Evolutionary conservation across 768 basidiomycete genomes (phyloP).

Genomic region (Suillus discolor): DNA sequence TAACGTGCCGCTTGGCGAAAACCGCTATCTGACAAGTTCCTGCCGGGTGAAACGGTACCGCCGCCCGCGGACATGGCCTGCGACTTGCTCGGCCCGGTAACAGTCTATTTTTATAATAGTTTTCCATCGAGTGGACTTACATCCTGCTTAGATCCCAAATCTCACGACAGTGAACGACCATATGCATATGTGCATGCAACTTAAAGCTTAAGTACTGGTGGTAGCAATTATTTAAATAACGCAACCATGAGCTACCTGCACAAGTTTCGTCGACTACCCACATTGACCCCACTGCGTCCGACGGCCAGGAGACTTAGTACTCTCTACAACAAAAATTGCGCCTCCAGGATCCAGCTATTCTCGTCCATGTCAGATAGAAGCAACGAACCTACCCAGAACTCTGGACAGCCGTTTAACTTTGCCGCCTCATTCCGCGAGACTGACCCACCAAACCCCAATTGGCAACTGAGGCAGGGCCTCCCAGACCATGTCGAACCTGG

Average conservation of each 20-base stretch:
- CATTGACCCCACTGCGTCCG: neutral
- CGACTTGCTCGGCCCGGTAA: neutral
- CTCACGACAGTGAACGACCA: neutral
- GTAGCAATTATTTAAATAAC: neutral
- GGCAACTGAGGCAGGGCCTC: conserved; percentile 46
- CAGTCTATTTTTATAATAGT: neutral
- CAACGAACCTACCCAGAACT: conserved; percentile 8
- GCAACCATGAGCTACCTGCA: neutral
- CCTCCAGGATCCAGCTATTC: conserved; percentile 9
- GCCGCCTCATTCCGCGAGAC: conserved; percentile 36
- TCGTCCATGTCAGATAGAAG: neutral
- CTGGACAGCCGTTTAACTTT: conserved; percentile 24
- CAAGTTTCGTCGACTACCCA: neutral
- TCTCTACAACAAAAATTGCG: neutral
- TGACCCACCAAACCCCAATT: conserved; percentile 41
- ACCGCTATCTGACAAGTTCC: neutral
- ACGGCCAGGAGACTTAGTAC: no score
- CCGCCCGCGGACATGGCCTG: neutral
- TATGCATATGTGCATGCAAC: neutral
- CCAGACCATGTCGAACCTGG: conserved; percentile 18
- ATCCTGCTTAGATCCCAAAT: neutral
- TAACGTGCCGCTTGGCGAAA: neutral
- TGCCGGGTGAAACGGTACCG: neutral
- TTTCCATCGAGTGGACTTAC: neutral
- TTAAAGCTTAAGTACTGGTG: neutral